Evolutionary conservation across 2,329 filamentous ascomycete species (phyloP), one percentile per base, ranked within the genome.

Genomic region (Pyrenochaeta sp.): DNA sequence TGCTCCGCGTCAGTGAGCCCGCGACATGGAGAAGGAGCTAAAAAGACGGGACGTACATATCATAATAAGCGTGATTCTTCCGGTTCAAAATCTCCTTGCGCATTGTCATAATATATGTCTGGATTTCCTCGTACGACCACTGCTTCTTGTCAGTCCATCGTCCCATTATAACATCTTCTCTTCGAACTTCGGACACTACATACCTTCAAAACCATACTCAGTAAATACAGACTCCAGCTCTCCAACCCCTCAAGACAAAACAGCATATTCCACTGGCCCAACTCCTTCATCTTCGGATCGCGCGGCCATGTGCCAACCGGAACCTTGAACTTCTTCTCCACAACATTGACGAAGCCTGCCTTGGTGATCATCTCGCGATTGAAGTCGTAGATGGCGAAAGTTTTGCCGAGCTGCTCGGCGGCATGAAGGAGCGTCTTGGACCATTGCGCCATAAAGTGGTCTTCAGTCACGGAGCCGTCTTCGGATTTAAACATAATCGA

Each of bases 271-370:
- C 60, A 73, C 36, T 58, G 61, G 1, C 83, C 83, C 1, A 84
- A 64, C 44, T 84, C 78, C 63, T 85, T 86, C 44, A 81, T 76
- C 21, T 79, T 78, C 82, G 60, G 58, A 30, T 69, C 62, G 3
- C 53, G 59, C 14, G 61, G 51, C 67, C 66, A 72, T 1, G 59
- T 57, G 1, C 66, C 65, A 27, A 72, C 54, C 0, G 66, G 61
- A 76, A 81, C 5, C 45, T 70, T 71, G 56, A 58, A 67, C 12
- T 81, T 62, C 2, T 77, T 70, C 62, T 84, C 79, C 0, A 71
- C 70, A 0, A 87, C 79, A 48, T 85, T 78, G 39, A 77, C 72
- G 56, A 87, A 87, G 0, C 85, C 85, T 0, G 79, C 82, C 11
- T 81, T 80, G 2, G 73, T 69, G 61, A 86, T 75, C 48, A 79